Evolutionary conservation across 768 basidiomycete genomes (phyloP).

Genomic region (Fibroporia radiculosa): DNA sequence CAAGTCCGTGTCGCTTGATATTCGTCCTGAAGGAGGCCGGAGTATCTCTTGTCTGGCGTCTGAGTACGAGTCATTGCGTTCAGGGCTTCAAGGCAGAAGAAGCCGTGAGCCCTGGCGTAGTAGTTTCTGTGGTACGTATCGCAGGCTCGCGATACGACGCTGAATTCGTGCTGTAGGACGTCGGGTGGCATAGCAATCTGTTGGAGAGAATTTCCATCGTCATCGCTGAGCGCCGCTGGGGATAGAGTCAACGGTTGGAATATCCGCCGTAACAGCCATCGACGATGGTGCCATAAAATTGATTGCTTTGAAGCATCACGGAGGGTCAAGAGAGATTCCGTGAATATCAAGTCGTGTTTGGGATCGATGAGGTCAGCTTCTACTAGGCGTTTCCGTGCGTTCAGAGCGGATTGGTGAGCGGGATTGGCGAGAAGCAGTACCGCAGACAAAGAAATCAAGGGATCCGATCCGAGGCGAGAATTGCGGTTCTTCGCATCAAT

Average conservation of each 20-base stretch:
- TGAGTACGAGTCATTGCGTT: conserved; percentile 13
- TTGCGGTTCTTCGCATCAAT: background rate
- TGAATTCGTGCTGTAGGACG: conserved; percentile 39
- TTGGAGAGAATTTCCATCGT: conserved; percentile 11
- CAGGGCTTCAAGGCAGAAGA: conserved; percentile 34
- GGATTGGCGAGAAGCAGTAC: conserved; percentile 61
- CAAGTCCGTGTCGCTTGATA: conserved; percentile 33
- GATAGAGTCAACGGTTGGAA: conserved; percentile 14
- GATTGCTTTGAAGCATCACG: conserved; percentile 57
- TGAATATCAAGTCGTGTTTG: conserved; percentile 40
- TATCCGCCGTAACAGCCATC: conserved; percentile 46
- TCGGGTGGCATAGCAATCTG: conserved; percentile 24
- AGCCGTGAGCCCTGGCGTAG: conserved; percentile 63
- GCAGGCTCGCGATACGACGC: conserved; percentile 40
- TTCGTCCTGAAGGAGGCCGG: conserved; percentile 34
- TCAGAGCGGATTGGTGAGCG: conserved; percentile 61
- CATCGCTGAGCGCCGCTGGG: background rate
- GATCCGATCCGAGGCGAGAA: background rate
- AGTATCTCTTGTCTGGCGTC: conserved; percentile 5
- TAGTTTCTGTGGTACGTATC: conserved; percentile 67
- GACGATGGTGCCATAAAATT: conserved; percentile 62
- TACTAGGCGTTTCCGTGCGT: conserved; percentile 49
- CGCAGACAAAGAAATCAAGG: conserved; percentile 27
- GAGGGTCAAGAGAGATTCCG: conserved; percentile 40
- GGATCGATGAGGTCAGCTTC: conserved; percentile 27